Base-by-base conservation (phyloP, 2,329 filamentous ascomycete species). In the Bimuria novae-zelandiae region DNA sequence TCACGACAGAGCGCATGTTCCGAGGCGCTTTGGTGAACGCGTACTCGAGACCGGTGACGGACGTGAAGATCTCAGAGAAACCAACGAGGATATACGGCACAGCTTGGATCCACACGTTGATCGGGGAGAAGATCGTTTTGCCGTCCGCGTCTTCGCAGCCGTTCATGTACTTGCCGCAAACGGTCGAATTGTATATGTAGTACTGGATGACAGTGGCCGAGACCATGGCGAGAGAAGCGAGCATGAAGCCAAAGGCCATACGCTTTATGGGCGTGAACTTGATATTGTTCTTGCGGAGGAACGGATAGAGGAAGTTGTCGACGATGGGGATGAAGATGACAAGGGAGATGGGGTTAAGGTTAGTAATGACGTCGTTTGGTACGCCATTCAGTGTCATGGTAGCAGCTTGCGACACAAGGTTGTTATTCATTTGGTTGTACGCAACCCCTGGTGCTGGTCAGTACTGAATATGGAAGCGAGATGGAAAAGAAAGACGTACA, bases 1-100 rank as follows among this genome's bases (percentile, higher is more conserved):
- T 80, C 11, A 92, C 87, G n/a, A 92, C 79, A 1, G 86, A 89
- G 60, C 88, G 86, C 89, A 92, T 92, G 77, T 90, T 91, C 65
- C 82, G 84, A 22, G 89, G 89, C 0, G 88, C 88, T 74, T 90
- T 90, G 70, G 86, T 87, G 77, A 86, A 92, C 29, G 89, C 89
- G 59, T 90, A 90, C 69, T 91, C 89, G 59, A 89, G 84, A 1
- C 85, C 85, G 3, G 83, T 85, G 52, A 85, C 79, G 10, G 78
- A 82, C 2, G 81, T 79, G 57, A 84, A 80, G 63, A 84, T 84
- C 65, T 84, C 82, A 2, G 80, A 82, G 55, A 84, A 77, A 55
- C 78, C 82, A 51, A 82, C 78, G 2, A 85, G 72, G 7, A 82
- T 73, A 64, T 81, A 81, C 4, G 76, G 72, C 1, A 78, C 65